Base-by-base conservation (phyloP, 768 basidiomycete species). In the Fibroporia radiculosa region DNA sequence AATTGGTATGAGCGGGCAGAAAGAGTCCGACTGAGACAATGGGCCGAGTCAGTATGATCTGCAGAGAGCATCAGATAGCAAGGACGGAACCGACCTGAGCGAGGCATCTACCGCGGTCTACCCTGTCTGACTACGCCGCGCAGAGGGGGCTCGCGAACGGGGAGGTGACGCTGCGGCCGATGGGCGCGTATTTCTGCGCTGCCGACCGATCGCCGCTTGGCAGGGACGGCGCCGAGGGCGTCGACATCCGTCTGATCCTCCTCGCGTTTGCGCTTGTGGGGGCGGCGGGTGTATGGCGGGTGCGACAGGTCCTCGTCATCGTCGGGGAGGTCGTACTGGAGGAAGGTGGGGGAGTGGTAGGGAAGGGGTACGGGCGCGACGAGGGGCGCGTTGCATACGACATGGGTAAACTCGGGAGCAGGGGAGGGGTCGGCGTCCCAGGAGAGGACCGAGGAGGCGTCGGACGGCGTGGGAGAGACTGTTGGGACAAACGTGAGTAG, bases 241-340 rank as follows among this genome's bases (percentile, higher is more conserved):
- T 16, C 28, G 4, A 3, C 28, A 11, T 31, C 19, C 25, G 23
- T 19, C 41, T 27, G 23, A 6, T 50, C 49, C 2, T 48, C 50
- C n/a, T 53, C 53, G 40, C 75, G 76, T 53, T 78, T 80, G 38
- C 80, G 75, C 53, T 81, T 82, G 3, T 64, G 44, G n/a, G 68
- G 64, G 57, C 72, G 62, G 52, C 62, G 63, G n/a, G 66, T 79
- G 66, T 83, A 83, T 0, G 82, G 82, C 6, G 82, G 78, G 50
- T 75, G 75, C 0, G 82, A 83, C 32, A 83, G 73, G 56, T 84
- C 80, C 56, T 82, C 77, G 62, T 82, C 80, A 6, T 76, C 64
- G 63, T 82, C 81, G 0, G 82, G 82, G 19, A 76, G 64, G 45
- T 80, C 77, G 58, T 80, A 82, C 43, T 81, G 77, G 44, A 84